Evolutionary conservation across 257 asterid species (phyloP).

Genomic region (Primulina huaijiensis): DNA sequence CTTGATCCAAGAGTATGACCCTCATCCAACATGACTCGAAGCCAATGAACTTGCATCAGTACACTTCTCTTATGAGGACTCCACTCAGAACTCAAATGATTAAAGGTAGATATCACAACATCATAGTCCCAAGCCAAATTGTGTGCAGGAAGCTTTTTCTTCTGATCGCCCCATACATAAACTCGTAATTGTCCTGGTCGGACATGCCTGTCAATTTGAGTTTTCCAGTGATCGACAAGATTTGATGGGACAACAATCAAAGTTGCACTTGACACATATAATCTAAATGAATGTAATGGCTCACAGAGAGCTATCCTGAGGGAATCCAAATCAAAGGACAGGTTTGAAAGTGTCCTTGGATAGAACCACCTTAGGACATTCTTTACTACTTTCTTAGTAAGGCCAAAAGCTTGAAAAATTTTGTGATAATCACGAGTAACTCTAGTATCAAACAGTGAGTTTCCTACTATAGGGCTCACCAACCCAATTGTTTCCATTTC

Average conservation of each 20-base stretch:
- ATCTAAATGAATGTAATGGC: slow-evolving; percentile 74
- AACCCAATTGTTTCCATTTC: slow-evolving; percentile 89
- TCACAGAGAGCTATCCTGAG: slow-evolving; percentile 81
- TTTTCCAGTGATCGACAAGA: slow-evolving; percentile 92
- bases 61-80: slow-evolving; percentile 70
- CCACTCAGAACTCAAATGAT: slow-evolving; percentile 96
- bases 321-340: slow-evolving; percentile 83
- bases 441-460: slow-evolving; percentile 49
- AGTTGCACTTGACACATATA: slow-evolving; percentile 82
- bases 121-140: slow-evolving; percentile 95
- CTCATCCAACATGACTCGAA: slow-evolving; percentile 88
- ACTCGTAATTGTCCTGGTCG: slow-evolving; percentile 76
- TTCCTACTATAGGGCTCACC: slow-evolving; percentile 67
- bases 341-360: slow-evolving; percentile 64
- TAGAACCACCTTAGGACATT: slow-evolving; percentile 72
- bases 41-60: slow-evolving; percentile 95
- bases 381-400: slow-evolving; percentile 59
- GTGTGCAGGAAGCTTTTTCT: slow-evolving; percentile 74
- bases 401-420: slow-evolving; percentile 88
- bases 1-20: slow-evolving; percentile 99
- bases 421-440: slow-evolving; percentile 60
- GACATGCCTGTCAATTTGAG: slow-evolving; percentile 82
- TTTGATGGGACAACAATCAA: slow-evolving; percentile 86
- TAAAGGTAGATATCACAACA: slow-evolving; percentile 89
- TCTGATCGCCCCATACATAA: slow-evolving; percentile 80